Evolutionary conservation across 2,329 filamentous ascomycete species (phyloP).

Genomic region (Fusarium incarnatum): DNA sequence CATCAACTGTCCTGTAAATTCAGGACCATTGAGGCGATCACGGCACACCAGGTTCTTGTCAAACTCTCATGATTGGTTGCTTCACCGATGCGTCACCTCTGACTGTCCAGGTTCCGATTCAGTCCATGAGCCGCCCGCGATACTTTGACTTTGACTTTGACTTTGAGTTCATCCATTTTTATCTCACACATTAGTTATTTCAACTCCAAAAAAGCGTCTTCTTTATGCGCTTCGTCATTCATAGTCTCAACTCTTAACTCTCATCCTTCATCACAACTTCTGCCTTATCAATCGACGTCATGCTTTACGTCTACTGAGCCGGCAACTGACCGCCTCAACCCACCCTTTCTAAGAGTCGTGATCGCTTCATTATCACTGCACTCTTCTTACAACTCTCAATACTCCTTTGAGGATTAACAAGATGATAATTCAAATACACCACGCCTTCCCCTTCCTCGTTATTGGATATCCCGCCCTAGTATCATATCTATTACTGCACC

Average conservation of each 20-base stretch:
- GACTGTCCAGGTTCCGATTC: conserved; percentile 35
- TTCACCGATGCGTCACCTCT: conserved; percentile 46
- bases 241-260: neutral
- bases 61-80: conserved; percentile 39
- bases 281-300: conserved; percentile 27
- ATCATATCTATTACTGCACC: conserved; percentile 21
- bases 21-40: conserved; percentile 40
- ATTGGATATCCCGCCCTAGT: conserved; percentile 21
- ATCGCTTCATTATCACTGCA: conserved; percentile 33
- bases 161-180: conserved; percentile 11
- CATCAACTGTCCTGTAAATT: neutral
- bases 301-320: conserved; percentile 40
- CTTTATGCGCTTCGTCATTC: neutral
- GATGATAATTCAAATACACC: conserved; percentile 44
- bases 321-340: conserved; percentile 32
- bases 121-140: conserved; percentile 8
- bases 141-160: conserved; percentile 14
- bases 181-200: neutral
- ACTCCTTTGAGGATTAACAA: conserved; percentile 29
- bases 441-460: conserved; percentile 26
- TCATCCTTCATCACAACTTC: neutral
- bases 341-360: conserved; percentile 33
- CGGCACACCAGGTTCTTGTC: conserved; percentile 30
- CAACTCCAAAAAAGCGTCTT: neutral
- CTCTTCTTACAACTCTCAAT: conserved; percentile 12